Conservation (phyloP, 257 asterid species). For the Salvia hispanica region DNA sequence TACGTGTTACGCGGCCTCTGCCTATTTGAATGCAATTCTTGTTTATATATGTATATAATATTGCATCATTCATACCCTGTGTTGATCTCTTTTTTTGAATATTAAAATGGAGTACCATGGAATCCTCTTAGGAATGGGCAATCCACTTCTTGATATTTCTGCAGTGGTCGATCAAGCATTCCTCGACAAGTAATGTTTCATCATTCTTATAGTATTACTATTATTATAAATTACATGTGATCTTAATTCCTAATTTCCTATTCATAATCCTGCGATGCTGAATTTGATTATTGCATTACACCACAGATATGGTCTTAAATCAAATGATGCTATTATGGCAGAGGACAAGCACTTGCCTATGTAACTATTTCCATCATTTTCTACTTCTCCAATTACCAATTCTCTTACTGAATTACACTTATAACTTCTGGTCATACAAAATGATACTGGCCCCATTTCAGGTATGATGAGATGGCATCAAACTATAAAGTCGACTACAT, state of each 20-base stretch:
- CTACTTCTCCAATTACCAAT: too few species aligned
- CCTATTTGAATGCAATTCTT: too few species aligned
- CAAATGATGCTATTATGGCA: conserved; percentile 77
- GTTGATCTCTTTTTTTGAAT: conserved; percentile 14
- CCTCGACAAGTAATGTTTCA: too few species aligned
- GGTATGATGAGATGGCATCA: conserved; percentile 78
- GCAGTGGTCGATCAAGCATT: conserved; percentile 73
- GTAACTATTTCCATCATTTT: conserved; percentile 53
- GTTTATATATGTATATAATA: too few species aligned
- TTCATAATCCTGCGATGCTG: too few species aligned
- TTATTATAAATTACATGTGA: background rate
- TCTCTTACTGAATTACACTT: too few species aligned
- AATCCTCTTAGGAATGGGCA: conserved; percentile 76
- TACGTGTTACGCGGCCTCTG: too few species aligned
- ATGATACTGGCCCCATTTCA: too few species aligned
- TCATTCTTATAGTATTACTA: background rate
- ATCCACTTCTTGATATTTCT: conserved; percentile 73
- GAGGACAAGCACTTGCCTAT: conserved; percentile 81
- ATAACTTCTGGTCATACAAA: too few species aligned
- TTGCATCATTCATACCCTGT: too few species aligned
- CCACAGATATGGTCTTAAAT: conserved; percentile 51
- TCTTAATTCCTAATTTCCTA: too few species aligned
- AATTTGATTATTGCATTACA: conserved; percentile 1
- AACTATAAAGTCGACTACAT: conserved; percentile 73
- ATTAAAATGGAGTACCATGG: conserved; percentile 65